Conservation (phyloP, 2,329 filamentous ascomycete species). For the Cyclaneusma minus region DNA sequence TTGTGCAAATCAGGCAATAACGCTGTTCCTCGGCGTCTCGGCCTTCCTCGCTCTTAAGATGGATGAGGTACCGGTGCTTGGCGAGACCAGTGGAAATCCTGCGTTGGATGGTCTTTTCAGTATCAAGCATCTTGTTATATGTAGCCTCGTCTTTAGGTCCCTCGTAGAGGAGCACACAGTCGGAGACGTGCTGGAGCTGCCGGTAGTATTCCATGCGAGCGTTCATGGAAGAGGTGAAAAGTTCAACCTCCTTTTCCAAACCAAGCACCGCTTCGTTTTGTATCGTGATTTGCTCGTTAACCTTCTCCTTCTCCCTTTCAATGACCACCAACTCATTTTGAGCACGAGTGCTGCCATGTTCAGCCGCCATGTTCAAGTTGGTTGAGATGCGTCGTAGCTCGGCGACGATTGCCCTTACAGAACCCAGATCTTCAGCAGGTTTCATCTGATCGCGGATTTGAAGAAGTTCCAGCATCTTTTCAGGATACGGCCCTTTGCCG, state of each 20-base stretch:
- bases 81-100: slow-evolving; percentile 49
- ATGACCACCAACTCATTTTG: slow-evolving; percentile 50
- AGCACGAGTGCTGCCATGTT: slow-evolving; percentile 36
- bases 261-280: slow-evolving; percentile 32
- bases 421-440: slow-evolving; percentile 35
- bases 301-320: slow-evolving; percentile 41
- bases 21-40: slow-evolving; percentile 46
- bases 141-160: slow-evolving; percentile 27
- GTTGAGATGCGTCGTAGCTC: slow-evolving; percentile 51
- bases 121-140: slow-evolving; percentile 22
- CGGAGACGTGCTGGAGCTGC: slow-evolving; percentile 81
- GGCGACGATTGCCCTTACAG: slow-evolving; percentile 54
- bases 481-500: slow-evolving; percentile 56
- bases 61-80: slow-evolving; percentile 57
- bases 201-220: slow-evolving; percentile 77
- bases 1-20: slow-evolving; percentile 78
- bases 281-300: slow-evolving; percentile 35
- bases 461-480: slow-evolving; percentile 38
- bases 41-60: slow-evolving; percentile 31
- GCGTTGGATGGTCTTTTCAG: slow-evolving; percentile 35
- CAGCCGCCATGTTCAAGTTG: slow-evolving; percentile 41
- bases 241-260: slow-evolving; percentile 56
- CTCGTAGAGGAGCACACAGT: slow-evolving; percentile 65
- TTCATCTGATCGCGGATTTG: slow-evolving; percentile 29
- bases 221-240: slow-evolving; percentile 70